Conservation (phyloP, 257 asterid genomes). For the Nicotiana obtusifolia region DNA sequence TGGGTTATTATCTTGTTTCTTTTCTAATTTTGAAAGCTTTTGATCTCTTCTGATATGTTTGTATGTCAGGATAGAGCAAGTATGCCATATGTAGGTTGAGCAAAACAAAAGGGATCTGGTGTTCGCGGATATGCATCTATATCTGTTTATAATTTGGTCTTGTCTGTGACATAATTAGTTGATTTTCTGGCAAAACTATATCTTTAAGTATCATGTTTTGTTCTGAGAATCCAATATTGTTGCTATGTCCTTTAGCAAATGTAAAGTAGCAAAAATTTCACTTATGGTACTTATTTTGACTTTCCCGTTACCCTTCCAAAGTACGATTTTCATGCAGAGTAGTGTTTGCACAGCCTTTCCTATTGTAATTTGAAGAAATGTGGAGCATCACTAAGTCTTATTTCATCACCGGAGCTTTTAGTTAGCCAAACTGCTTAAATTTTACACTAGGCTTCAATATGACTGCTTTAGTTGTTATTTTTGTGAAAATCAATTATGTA, state of each 20-base stretch:
- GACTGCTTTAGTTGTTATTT: not conserved
- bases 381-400: not conserved
- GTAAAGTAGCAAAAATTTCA: not conserved
- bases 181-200: too few relatives aligned
- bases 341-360: not conserved
- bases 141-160: too few relatives aligned
- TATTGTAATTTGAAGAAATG: not conserved
- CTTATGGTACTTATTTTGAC: not conserved
- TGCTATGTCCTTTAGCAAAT: not conserved
- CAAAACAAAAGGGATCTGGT: too few relatives aligned
- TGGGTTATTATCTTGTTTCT: too few relatives aligned
- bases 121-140: too few relatives aligned
- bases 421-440: not conserved
- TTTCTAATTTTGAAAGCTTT: too few relatives aligned
- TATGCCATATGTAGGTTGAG: too few relatives aligned
- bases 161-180: too few relatives aligned
- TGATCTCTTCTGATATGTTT: too few relatives aligned
- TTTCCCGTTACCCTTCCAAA: not conserved
- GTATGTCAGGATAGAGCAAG: too few relatives aligned
- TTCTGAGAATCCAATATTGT: too few relatives aligned
- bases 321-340: not conserved
- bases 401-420: not conserved
- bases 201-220: too few relatives aligned
- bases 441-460: not conserved
- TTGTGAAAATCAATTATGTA: not conserved